Conservation (phyloP, 2,329 filamentous ascomycete species). For the Arthrobotrys megalospora region DNA sequence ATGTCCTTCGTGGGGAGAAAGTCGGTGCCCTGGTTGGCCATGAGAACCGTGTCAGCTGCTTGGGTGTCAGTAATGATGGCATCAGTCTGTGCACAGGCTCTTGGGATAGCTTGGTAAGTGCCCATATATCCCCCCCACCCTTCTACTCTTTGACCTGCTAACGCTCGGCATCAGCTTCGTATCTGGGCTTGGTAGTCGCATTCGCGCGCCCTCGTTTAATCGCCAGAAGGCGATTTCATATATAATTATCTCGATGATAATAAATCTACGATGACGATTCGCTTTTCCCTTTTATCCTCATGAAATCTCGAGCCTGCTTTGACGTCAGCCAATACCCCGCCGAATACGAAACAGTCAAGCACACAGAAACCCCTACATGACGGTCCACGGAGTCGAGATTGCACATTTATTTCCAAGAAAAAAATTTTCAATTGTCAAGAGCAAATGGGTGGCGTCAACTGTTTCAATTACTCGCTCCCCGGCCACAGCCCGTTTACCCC, state of each 20-base stretch:
- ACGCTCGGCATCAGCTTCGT: constrained; percentile 77
- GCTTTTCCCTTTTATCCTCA: constrained; percentile 36
- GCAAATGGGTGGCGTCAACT: constrained; percentile 3
- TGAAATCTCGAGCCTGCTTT: constrained; percentile 39
- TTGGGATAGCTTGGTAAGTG: constrained; percentile 95
- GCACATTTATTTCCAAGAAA: neutral
- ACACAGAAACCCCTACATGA: constrained; percentile 20
- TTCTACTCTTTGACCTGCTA: constrained; percentile 62
- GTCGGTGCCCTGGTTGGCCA: constrained; percentile 96
- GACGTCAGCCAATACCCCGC: constrained; percentile 24
- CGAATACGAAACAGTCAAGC: constrained; percentile 23
- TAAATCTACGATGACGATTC: constrained; percentile 49
- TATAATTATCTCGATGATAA: constrained; percentile 62
- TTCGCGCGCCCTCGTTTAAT: neutral
- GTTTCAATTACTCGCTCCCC: constrained; percentile 6
- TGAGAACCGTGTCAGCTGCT: constrained; percentile 98
- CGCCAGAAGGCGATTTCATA: constrained; percentile 33
- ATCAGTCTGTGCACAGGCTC: constrained; percentile 99
- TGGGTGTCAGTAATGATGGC: constrained; percentile 98
- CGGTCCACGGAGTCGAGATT: constrained; percentile 12
- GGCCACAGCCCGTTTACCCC: neutral
- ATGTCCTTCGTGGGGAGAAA: constrained; percentile 95
- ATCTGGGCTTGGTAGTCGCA: constrained; percentile 78
- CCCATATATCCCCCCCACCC: constrained; percentile 13
- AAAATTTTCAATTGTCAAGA: constrained; percentile 12